Conservation (phyloP, 495 filamentous ascomycete genomes). For the Peziza echinospora region DNA sequence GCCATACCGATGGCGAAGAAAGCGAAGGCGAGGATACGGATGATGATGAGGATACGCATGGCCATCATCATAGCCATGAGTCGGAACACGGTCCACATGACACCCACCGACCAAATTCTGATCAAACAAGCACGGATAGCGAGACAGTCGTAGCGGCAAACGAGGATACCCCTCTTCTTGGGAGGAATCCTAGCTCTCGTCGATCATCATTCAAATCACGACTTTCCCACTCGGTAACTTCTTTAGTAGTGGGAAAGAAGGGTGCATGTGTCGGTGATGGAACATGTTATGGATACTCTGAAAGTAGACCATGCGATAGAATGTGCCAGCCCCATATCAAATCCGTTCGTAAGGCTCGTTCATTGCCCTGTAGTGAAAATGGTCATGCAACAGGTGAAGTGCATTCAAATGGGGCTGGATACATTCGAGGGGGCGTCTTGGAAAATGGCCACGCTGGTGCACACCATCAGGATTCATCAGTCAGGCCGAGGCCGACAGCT, state of each 20-base stretch:
- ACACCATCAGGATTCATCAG: no score
- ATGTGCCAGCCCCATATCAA: neutral
- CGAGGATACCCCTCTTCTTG: constrained; percentile 29
- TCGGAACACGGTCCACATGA: neutral
- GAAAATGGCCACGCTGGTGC: no score
- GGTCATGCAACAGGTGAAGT: no score
- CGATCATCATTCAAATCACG: constrained; percentile 6
- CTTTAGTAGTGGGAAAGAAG: constrained; percentile 6
- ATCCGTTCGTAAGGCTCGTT: no score
- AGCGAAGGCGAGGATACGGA: constrained; percentile 6
- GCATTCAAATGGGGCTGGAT: no score
- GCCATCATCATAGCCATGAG: no score
- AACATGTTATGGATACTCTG: constrained; percentile 17
- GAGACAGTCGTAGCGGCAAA: constrained; percentile 7
- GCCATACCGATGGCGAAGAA: constrained; percentile 2
- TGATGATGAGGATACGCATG: neutral
- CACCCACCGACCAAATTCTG: neutral
- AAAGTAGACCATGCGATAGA: constrained; percentile 4
- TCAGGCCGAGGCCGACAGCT: no score
- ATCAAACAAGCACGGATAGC: no score
- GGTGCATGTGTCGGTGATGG: constrained; percentile 10
- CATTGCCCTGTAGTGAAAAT: no score
- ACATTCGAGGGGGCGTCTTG: no score
- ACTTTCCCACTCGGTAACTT: constrained; percentile 8
- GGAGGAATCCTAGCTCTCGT: constrained; percentile 1